phyloP scores from a whole-genome alignment of 2,329 filamentous ascomycete species.

The Penicillium sp. region DNA sequence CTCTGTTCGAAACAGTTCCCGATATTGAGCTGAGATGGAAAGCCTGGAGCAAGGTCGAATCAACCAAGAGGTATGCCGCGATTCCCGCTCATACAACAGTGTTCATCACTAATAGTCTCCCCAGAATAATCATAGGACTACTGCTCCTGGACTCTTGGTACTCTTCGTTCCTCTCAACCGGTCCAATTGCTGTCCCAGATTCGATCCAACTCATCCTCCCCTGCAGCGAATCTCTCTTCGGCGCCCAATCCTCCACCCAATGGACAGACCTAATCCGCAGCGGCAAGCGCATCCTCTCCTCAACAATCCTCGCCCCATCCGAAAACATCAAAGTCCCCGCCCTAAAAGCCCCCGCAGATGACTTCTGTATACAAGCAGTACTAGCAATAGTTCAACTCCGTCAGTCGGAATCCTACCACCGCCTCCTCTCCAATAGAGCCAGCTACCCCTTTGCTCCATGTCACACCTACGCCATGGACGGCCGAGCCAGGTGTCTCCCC shows the following conservation, averaged over 20 bases:
- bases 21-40: constrained; percentile 52
- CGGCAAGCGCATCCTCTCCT: constrained; percentile 36
- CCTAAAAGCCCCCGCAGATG: constrained; percentile 35
- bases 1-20: constrained; percentile 44
- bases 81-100: background rate
- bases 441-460: constrained; percentile 46
- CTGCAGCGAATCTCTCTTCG: constrained; percentile 48
- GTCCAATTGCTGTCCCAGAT: constrained; percentile 49
- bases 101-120: constrained; percentile 8
- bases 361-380: constrained; percentile 40
- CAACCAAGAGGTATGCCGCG: constrained; percentile 44
- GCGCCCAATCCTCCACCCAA: constrained; percentile 39
- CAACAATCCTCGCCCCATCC: constrained; percentile 37
- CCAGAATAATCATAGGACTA: constrained; percentile 48
- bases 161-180: constrained; percentile 49
- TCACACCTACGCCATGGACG: constrained; percentile 50
- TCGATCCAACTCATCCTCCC: constrained; percentile 49
- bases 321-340: constrained; percentile 38
- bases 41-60: constrained; percentile 55
- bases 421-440: constrained; percentile 41
- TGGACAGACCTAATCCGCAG: constrained; percentile 41
- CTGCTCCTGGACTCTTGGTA: constrained; percentile 51
- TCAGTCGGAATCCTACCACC: constrained; percentile 46
- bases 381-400: constrained; percentile 45
- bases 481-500: constrained; percentile 44